Evolutionary conservation across 2,329 filamentous ascomycete genomes (phyloP).

Genomic region (Gyromitra esculenta): DNA sequence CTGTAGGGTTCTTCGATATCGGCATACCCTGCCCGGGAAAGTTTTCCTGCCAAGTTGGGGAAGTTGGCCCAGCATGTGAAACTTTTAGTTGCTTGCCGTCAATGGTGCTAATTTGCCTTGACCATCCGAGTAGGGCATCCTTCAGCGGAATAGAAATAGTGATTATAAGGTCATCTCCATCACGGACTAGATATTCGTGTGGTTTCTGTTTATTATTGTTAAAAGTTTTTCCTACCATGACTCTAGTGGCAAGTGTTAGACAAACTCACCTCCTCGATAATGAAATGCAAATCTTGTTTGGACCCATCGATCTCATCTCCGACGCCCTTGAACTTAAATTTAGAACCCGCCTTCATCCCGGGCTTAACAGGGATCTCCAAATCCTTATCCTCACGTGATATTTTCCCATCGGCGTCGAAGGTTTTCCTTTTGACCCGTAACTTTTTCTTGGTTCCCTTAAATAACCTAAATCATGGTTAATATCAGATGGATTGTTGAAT

Average conservation of each 20-base stretch:
- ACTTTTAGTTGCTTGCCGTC: slow-evolving; percentile 86
- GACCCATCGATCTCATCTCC: slow-evolving; percentile 97
- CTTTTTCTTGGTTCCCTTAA: slow-evolving; percentile 88
- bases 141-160: slow-evolving; percentile 85
- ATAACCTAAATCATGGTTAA: slow-evolving; percentile 65
- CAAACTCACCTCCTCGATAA: slow-evolving; percentile 84
- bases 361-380: slow-evolving; percentile 95
- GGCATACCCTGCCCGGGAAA: slow-evolving; percentile 95
- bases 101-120: slow-evolving; percentile 88
- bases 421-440: slow-evolving; percentile 98
- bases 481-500: not conserved
- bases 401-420: slow-evolving; percentile 84
- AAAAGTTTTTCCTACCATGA: not conserved
- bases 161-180: slow-evolving; percentile 85
- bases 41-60: slow-evolving; percentile 80
- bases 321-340: slow-evolving; percentile 98
- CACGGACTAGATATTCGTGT: slow-evolving; percentile 83
- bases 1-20: slow-evolving; percentile 84
- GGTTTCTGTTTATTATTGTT: slow-evolving; percentile 71
- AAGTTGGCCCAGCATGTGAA: slow-evolving; percentile 82
- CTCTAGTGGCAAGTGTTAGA: not conserved
- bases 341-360: slow-evolving; percentile 93
- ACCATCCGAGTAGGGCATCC: slow-evolving; percentile 94
- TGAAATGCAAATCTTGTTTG: slow-evolving; percentile 93
- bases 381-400: slow-evolving; percentile 86